Conservation (phyloP, 768 basidiomycete genomes). For the Agaricus subrufescens region DNA sequence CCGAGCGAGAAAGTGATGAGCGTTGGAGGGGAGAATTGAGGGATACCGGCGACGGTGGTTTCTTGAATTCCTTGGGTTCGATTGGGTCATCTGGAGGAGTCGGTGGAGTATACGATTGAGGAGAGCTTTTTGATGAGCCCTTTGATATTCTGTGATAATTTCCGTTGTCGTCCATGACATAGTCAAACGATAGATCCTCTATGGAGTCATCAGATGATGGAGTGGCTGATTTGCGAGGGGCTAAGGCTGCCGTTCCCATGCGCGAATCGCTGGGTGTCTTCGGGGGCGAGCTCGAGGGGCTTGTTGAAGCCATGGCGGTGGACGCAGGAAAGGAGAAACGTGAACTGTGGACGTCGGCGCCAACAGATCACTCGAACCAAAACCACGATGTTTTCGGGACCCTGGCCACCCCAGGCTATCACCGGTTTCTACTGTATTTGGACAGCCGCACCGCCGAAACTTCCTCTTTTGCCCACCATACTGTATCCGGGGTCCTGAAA, state of each 20-base stretch:
- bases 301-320: constrained; percentile 22
- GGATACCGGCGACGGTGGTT: constrained; percentile 32
- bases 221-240: constrained; percentile 20
- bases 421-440: constrained; percentile 5
- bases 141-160: constrained; percentile 55
- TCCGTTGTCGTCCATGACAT: constrained; percentile 50
- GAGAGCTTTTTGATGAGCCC: constrained; percentile 39
- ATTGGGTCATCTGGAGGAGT: constrained; percentile 24
- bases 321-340: constrained; percentile 14
- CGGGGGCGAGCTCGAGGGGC: constrained; percentile 33
- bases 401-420: constrained; percentile 16
- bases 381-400: constrained; percentile 29
- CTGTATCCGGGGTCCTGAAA: constrained; percentile 25
- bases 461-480: constrained; percentile 13
- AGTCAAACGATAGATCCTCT: constrained; percentile 65
- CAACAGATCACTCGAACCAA: constrained; percentile 20
- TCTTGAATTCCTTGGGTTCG: constrained; percentile 21
- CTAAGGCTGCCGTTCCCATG: constrained; percentile 7
- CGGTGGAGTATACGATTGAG: constrained; percentile 39
- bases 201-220: constrained; percentile 53
- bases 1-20: constrained; percentile 59
- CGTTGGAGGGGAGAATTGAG: constrained; percentile 36
- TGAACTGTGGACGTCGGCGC: constrained; percentile 20
- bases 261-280: constrained; percentile 32
- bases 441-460: background rate